Base-by-base conservation (phyloP, 768 basidiomycete genomes). In the Lactarius vividus region DNA sequence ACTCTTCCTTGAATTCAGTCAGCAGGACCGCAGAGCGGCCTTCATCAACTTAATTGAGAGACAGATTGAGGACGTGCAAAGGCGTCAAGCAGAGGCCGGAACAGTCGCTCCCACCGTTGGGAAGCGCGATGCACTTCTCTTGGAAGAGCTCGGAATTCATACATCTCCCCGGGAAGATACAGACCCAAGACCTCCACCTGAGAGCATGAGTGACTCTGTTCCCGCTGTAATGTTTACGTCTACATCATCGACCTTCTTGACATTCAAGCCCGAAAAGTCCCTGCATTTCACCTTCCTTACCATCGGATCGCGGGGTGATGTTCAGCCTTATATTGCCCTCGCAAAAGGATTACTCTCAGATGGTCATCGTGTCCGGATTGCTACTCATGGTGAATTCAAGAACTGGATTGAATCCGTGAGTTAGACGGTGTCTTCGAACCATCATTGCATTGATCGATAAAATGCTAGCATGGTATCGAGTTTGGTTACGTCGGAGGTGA, bases 191-290 rank as follows among this genome's bases (percentile, higher is more conserved):
- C 82, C 82, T 31, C 74, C 80, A 3, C 79, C 83, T 1, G 87
- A 88, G 60, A 80, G 77, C 46, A 66, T 67, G 39, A 68, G 49
- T 6, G 71, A 71, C 28, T 64, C 67, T 2, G 73, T 91, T 26
- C 91, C 93, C 2, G 90, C 93, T n/a, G 86, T 94, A 52, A 95
- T 98, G 92, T 98, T 99, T 76, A 94, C 90, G 2, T 96, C 93
- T 13, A 88, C 91, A n/a, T 94, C 93, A 0, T 94, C 93, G 3
- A 96, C 96, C 2, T 98, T 98, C 79, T 78, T 99, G 69, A 96
- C 94, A 7, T 99, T 99, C 81, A 96, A 94, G 76, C 97, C 96
- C 2, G 83, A 84, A 71, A 84, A 91, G 70, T 80, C 91, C 2
- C 77, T 99, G 66, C 89, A 87, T 71, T 92, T 99, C 73, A 98